Conservation (phyloP, 2,329 filamentous ascomycete species). For the Fusarium sp. region DNA sequence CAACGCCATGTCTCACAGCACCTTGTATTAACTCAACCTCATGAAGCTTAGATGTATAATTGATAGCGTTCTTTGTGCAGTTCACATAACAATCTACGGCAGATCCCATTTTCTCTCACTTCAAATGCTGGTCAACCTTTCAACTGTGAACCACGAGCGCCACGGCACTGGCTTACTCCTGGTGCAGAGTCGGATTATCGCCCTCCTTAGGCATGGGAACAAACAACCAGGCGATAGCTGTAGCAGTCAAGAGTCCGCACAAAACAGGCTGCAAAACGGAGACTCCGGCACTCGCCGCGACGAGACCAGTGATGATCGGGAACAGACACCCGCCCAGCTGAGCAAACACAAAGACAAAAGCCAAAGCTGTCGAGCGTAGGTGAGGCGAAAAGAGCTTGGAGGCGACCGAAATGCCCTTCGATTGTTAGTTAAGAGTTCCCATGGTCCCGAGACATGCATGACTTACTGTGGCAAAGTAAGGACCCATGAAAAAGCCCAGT, state of each 20-base stretch:
- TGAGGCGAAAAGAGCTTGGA: slow-evolving; percentile 64
- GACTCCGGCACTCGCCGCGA: slow-evolving; percentile 63
- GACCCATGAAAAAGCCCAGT: slow-evolving; percentile 71
- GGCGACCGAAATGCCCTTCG: slow-evolving; percentile 67
- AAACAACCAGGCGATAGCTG: slow-evolving; percentile 64
- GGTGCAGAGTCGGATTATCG: slow-evolving; percentile 52
- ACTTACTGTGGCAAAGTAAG: slow-evolving; percentile 70
- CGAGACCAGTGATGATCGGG: slow-evolving; percentile 68
- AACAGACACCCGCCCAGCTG: slow-evolving; percentile 71
- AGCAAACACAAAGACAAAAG: slow-evolving; percentile 71
- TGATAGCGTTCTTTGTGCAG: no score
- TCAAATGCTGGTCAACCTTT: no score
- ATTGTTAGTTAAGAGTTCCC: not conserved
- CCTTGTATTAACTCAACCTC: no score
- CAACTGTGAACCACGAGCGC: no score
- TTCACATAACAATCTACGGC: no score
- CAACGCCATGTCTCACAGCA: no score
- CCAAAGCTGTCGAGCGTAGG: slow-evolving; percentile 55
- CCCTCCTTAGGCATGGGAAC: slow-evolving; percentile 56
- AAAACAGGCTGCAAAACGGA: slow-evolving; percentile 67
- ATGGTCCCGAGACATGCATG: no score
- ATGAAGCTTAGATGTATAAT: no score
- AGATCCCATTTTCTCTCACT: no score
- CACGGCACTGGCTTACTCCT: slow-evolving; percentile 46
- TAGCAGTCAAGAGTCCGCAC: slow-evolving; percentile 62